These are phyloP conservation scores for Trichomonascaceae sp. DNA, from an alignment of 1,139 yeast species.

Conservation along the genomic window DNA sequence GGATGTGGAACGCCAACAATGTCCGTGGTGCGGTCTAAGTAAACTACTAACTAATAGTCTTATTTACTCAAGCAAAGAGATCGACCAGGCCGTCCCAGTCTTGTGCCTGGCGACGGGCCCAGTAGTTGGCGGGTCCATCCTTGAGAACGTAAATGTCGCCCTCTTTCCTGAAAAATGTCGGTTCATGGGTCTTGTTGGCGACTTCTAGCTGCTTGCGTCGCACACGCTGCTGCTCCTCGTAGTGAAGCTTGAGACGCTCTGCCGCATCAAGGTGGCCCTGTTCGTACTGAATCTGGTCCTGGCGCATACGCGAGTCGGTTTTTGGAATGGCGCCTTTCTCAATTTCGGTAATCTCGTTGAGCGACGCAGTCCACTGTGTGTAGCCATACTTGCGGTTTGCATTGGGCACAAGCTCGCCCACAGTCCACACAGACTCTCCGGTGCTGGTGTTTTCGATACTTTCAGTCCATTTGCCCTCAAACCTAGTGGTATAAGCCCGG, in stretches of 20 bases:
- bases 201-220: slow-evolving; percentile 53
- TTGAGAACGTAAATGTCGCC: slow-evolving; percentile 43
- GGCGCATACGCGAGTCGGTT: slow-evolving; percentile 81
- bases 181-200: slow-evolving; percentile 33
- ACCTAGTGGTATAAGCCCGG: slow-evolving; percentile 24
- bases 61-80: slow-evolving; percentile 27
- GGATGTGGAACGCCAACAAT: slow-evolving; percentile 54
- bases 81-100: slow-evolving; percentile 24
- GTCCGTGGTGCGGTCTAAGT: background rate
- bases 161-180: slow-evolving; percentile 44
- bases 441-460: slow-evolving; percentile 27
- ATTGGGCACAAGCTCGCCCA: slow-evolving; percentile 48
- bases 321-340: slow-evolving; percentile 59
- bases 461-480: slow-evolving; percentile 71
- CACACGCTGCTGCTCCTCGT: slow-evolving; percentile 72
- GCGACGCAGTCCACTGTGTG: slow-evolving; percentile 65
- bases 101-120: slow-evolving; percentile 44
- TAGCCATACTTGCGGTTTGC: slow-evolving; percentile 66
- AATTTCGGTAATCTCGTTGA: slow-evolving; percentile 63
- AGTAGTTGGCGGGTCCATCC: slow-evolving; percentile 56
- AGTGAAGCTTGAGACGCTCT: slow-evolving; percentile 46
- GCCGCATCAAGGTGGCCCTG: slow-evolving; percentile 56
- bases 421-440: slow-evolving; percentile 38
- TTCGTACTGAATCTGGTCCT: slow-evolving; percentile 69
- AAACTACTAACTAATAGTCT: background rate